phyloP scores from a whole-genome alignment of 1,284 basidiomycete species.

The Ustilago shanxiensis region DNA sequence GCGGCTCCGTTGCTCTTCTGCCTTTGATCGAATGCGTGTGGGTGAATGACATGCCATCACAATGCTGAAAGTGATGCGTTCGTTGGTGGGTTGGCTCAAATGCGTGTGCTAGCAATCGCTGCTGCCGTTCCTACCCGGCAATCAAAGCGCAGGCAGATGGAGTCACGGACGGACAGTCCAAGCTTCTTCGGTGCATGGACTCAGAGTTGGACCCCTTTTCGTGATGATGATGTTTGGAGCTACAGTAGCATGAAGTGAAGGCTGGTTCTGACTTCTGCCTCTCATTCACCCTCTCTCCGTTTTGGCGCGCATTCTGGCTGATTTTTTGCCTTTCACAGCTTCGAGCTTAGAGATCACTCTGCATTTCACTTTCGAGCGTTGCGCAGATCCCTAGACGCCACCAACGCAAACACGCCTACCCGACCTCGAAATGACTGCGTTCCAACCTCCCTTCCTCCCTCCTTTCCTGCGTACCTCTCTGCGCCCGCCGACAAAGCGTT shows the following conservation, averaged over 20 bases:
- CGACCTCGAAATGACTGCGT: constrained; percentile 7
- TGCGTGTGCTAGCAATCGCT: neutral
- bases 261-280: neutral
- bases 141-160: neutral
- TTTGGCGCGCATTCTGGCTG: neutral
- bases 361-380: neutral
- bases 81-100: neutral
- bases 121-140: neutral
- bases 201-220: neutral
- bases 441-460: no score
- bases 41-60: neutral
- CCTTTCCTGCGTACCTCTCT: no score
- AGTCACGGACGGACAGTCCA: neutral
- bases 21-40: neutral
- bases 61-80: neutral
- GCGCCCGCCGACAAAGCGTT: neutral
- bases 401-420: constrained; percentile 31
- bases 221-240: neutral
- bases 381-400: constrained; percentile 32
- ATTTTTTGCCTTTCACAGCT: neutral
- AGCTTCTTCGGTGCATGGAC: neutral
- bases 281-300: neutral
- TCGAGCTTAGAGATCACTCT: neutral
- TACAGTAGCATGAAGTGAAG: neutral
- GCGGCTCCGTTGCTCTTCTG: neutral